These are phyloP conservation scores for Eucalyptus guilfoylei DNA, from an alignment of 345 rosid genomes.

Conservation along the genomic window DNA sequence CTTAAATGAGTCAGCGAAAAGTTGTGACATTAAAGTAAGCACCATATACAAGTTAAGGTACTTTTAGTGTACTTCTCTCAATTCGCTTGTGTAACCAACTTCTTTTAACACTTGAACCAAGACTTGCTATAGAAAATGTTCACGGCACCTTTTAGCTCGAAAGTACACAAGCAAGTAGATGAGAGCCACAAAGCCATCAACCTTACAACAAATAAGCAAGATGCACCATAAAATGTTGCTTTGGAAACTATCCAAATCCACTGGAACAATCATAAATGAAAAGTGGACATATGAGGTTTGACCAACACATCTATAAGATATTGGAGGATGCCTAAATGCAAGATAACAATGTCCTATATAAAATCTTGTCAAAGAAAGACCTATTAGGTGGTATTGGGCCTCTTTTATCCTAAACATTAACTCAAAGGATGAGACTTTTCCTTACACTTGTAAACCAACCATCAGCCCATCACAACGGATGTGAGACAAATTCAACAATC, in stretches of 20 bases:
- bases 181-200: not conserved
- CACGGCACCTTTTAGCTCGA: not conserved
- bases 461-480: too few species aligned
- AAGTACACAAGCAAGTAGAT: not conserved
- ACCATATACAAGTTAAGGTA: too few species aligned
- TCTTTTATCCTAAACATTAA: too few species aligned
- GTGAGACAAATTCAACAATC: too few species aligned
- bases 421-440: fast-evolving
- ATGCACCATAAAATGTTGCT: not conserved
- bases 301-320: not conserved
- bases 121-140: slow-evolving; percentile 27
- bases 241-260: not conserved
- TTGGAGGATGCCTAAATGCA: not conserved
- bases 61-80: too few species aligned
- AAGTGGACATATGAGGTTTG: not conserved
- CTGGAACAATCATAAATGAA: not conserved
- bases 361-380: not conserved
- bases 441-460: too few species aligned
- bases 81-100: slow-evolving; percentile 19
- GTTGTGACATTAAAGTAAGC: fast-evolving
- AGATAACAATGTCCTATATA: not conserved
- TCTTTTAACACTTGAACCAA: slow-evolving; percentile 45
- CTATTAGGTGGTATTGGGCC: too few species aligned
- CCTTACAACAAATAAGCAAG: not conserved
- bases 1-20: fast-evolving